Evolutionary conservation across 2,329 filamentous ascomycete species (phyloP).

Genomic region (Aspergillus sp.): DNA sequence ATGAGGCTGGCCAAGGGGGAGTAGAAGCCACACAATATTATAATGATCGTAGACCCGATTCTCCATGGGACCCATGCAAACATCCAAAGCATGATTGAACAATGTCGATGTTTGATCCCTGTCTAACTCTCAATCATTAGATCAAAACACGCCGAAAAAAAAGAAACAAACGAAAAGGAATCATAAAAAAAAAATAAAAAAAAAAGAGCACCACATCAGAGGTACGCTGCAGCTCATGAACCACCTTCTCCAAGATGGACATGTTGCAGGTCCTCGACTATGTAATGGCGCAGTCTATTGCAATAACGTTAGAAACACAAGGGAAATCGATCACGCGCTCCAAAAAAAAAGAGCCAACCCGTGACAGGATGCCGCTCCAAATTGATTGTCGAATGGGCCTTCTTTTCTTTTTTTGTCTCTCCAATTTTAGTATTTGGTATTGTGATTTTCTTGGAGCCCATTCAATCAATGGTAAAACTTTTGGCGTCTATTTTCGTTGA

Average conservation of each 20-base stretch:
- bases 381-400: background rate
- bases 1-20: background rate
- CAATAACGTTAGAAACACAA: slow-evolving; percentile 4
- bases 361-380: background rate
- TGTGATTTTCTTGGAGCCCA: background rate
- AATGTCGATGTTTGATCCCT: background rate
- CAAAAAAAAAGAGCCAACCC: slow-evolving; percentile 3
- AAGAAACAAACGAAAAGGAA: background rate
- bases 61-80: background rate
- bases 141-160: slow-evolving; percentile 1
- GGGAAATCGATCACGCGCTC: slow-evolving; percentile 15
- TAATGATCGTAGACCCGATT: slow-evolving; percentile 7
- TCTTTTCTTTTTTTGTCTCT: slow-evolving; percentile 9
- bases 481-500: background rate
- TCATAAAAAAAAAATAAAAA: background rate
- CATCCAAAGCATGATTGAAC: background rate
- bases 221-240: background rate
- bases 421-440: slow-evolving; percentile 1
- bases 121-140: slow-evolving; percentile 2
- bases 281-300: slow-evolving; percentile 13
- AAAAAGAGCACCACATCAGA: background rate
- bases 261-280: background rate
- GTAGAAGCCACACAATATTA: slow-evolving; percentile 2
- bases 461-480: background rate
- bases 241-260: background rate